Base-by-base conservation (phyloP, 768 basidiomycete species). In the Tylopilus sp. region DNA sequence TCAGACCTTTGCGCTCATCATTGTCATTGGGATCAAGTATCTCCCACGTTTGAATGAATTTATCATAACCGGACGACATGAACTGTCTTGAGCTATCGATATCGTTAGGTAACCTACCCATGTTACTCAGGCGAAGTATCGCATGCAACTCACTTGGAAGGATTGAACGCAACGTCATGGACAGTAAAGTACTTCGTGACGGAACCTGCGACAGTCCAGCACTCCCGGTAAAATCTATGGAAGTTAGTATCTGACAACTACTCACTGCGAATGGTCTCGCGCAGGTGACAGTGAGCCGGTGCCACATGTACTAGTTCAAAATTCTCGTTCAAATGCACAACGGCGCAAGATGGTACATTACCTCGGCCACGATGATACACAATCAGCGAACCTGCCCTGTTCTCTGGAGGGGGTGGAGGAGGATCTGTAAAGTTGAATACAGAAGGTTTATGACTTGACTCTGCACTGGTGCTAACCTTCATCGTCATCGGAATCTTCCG, bases 141-240 rank as follows among this genome's bases (percentile, higher is more conserved):
- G 7, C 15, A 45, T n/a, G 35, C 5, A 41, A 45, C 69, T 51
- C 60, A 79, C 81, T 74, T 71, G 51, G 50, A 57, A 1, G 81
- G 79, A 58, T 80, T 75, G 50, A 82, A 79, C 20, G 76, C 76
- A 35, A 83, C 70, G 51, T 83, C 80, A 44, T 77, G 75, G 0
- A 86, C 74, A 1, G 78, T 70, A 52, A 81, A 83, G 53, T 82
- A 71, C 55, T 79, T 81, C 17, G 47, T 66, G 9, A 52, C 50
- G 31, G 50, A 53, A 38, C 57, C 66, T 62, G 36, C 18, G 39
- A 26, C 6, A 7, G 30, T 30, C 48, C 39, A 30, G 26, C 21
- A 30, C 38, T 17, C 21, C 47, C 15, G 12, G 12, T 26, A n/a
- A 23, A 20, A 42, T 10, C 1, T 40, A n/a, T n/a, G 31, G 10